Percentiles rank a stretch among this genome's conserved stretches.
Evolutionary conservation across 2,329 filamentous ascomycete genomes (phyloP).

Genomic region (Trichoderma semiorbis): DNA sequence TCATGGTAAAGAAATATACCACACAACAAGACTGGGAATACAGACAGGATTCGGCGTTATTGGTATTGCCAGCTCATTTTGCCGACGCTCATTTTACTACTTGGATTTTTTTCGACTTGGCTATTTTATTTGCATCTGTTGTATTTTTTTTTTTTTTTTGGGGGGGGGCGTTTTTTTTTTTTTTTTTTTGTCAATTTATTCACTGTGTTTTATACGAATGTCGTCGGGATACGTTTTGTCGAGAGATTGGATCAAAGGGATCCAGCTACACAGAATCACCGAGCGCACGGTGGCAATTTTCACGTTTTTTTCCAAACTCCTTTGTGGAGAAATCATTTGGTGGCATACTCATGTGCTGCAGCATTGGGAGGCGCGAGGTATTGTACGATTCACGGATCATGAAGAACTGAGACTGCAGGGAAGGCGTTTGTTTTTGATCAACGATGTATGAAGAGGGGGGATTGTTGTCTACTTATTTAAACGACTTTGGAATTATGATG

Average conservation of each 20-base stretch:
- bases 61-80: neutral
- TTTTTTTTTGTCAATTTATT: neutral
- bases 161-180: neutral
- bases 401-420: neutral
- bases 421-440: neutral
- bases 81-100: neutral
- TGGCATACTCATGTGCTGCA: neutral
- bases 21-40: neutral
- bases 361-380: neutral
- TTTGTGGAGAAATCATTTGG: neutral
- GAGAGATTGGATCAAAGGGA: neutral
- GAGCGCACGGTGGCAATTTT: neutral
- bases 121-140: neutral
- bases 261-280: neutral
- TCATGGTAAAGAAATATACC: neutral
- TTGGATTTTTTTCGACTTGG: neutral
- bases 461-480: neutral
- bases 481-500: neutral
- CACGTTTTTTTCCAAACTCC: neutral
- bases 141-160: neutral
- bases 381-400: neutral
- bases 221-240: conserved; percentile 6
- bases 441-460: neutral
- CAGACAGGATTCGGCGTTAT: neutral
- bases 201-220: neutral